Evolutionary conservation across 75 land plant species (phyloP), one percentile per base, ranked within the genome.

Genomic region (Pseudotsuga menziesii): DNA sequence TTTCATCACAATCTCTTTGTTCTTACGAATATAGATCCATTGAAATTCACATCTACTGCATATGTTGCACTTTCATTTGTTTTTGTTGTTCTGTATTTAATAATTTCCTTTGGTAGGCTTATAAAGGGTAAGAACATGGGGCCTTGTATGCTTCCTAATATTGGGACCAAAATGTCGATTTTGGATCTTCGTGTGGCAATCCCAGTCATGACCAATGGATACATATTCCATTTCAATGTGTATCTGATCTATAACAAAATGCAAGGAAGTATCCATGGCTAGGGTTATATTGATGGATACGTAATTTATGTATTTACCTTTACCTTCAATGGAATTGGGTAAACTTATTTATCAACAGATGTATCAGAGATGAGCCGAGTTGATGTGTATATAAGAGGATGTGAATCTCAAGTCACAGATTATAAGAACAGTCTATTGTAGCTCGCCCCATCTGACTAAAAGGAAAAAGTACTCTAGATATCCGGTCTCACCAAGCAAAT

Each of bases 121-220:
- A 77, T 83, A 11, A 84, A 87, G 76, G 99, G 99, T 12, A 80
- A 76, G 36, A 77, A 87, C 29, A 76, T 78, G 29, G 58, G 73
- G 20, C 99, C 99, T 2, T 79, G 95, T 26, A 25, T 90, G 86
- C 78, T 85, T 11, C 99, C 99, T 4, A 90, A 91, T 81, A 82
- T 94, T 75, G 85, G 84, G 0, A 88, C 95, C 3, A 83, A 77
- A 76, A 75, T 75, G 56, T 87, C 93, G 13, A 81, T 94, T n/a
- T 63, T 96, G 62, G 99, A 96, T 72, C 87, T 96, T 75, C 89
- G 94, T 23, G 97, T 92, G 25, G 99, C 94, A 14, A 86, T 96
- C 27, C 99, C 99, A 3, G 92, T 96, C 76, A 96, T 96, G 98
- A 88, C 99, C 11, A 96, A 96, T 80, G 99, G 98, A 12, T 96